Base-by-base conservation (phyloP, 177 flowering plant species). In the Vitis hybrid region DNA sequence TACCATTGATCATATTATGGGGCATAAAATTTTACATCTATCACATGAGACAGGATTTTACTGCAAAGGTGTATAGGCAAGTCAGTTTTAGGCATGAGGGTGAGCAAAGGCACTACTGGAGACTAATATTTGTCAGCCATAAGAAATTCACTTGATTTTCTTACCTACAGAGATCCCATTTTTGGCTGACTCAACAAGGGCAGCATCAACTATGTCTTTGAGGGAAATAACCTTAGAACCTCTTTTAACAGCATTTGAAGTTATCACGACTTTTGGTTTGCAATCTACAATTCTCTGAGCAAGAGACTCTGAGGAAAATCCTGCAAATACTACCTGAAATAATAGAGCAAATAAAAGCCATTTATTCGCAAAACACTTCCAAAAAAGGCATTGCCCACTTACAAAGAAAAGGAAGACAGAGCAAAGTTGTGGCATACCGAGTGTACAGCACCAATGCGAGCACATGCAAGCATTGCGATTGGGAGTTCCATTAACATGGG, bases 401-500 rank as follows among this genome's bases (percentile, higher is more conserved):
- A 13, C 16, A 4, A 11, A 65, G 19, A 52, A 64, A 32, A 9
- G 27, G 8, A 12, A 62, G 49, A 19, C 15, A 14, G 50, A 40
- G 35, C 56, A 35, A 56, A 61, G 30, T 8, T 6, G 46, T 18
- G 61, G 12, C 72, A 65, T 88, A 92, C 99, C 88, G 99, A 95
- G 81, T 95, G 99, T 71, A 95, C 88, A 64, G 99, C 99, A 56
- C 97, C 99, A 81, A 95, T 95, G 21, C 99, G 96, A 71, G 98
- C 96, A 83, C 98, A 95, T 2, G 99, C 97, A 62, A 95, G 90
- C 97, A 95, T 93, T 55, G 99, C 86, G 9, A 95, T 88, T 2
- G 99, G 98, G 74, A 95, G 89, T 72, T 95, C 99, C 96, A 88
- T 87, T 3, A 95, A 83, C 99, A 95, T 95, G 32, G 99, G 99